Evolutionary conservation across 2,329 filamentous ascomycete genomes (phyloP).

Genomic region (Niveomyces coronatus): DNA sequence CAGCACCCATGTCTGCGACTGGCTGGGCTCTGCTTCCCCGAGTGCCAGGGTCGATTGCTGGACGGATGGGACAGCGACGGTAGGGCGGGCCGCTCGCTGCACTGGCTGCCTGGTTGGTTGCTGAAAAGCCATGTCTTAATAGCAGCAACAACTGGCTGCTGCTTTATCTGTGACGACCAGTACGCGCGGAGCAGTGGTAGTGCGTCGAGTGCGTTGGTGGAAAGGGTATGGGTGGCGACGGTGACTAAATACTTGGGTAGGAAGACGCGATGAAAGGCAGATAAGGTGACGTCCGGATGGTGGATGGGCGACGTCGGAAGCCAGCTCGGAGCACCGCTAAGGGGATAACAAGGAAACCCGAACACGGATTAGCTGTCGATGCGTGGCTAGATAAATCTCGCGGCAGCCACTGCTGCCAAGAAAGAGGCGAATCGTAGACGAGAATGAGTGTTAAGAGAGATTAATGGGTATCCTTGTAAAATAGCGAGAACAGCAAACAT

Average conservation of each 20-base stretch:
- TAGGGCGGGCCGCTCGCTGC: conserved; percentile 36
- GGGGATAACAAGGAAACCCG: neutral
- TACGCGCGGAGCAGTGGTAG: too few species aligned
- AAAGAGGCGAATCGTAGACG: neutral
- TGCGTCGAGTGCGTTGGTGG: too few species aligned
- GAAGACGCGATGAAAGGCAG: too few species aligned
- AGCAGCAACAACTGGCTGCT: neutral
- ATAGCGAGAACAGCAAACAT: neutral
- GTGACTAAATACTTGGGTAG: too few species aligned
- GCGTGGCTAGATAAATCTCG: too few species aligned
- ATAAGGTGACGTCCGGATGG: conserved; percentile 1
- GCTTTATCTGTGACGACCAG: too few species aligned
- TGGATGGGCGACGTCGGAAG: conserved; percentile 6
- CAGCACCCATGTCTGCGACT: conserved; percentile 78
- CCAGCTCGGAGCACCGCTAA: conserved; percentile 6
- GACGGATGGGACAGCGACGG: conserved; percentile 26
- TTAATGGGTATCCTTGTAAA: neutral
- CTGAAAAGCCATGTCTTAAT: conserved; percentile 44
- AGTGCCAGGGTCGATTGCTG: conserved; percentile 16
- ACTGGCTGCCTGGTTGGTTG: conserved; percentile 44
- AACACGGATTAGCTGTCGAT: neutral
- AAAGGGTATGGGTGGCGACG: too few species aligned
- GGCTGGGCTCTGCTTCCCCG: conserved; percentile 39
- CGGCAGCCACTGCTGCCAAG: too few species aligned
- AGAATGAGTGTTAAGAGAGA: neutral